Evolutionary conservation across 257 asterid genomes (phyloP).

Genomic region (Penstemon davidsonii): DNA sequence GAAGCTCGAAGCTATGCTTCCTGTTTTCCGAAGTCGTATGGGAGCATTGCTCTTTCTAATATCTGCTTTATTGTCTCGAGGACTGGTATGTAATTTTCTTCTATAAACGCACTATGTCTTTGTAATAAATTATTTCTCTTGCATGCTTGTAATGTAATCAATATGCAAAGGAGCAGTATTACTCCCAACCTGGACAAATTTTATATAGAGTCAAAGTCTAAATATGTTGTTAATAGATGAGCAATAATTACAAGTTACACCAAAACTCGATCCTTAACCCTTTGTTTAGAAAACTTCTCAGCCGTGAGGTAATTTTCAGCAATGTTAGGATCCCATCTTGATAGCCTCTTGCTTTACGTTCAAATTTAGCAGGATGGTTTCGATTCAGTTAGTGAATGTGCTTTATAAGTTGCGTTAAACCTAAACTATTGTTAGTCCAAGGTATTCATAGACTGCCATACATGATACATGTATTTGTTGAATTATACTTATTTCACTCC

Average conservation of each 20-base stretch:
- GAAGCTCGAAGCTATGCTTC: conserved; percentile 75
- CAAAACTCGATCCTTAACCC: not conserved
- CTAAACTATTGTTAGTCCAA: too few relatives aligned
- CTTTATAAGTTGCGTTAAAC: too few relatives aligned
- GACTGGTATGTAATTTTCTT: conserved; percentile 59
- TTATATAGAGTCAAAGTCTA: not conserved
- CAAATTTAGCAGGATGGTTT: too few relatives aligned
- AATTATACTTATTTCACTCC: not conserved
- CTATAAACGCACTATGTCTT: not conserved
- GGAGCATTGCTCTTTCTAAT: conserved; percentile 93
- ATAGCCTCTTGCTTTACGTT: too few relatives aligned
- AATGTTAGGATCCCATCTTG: not conserved
- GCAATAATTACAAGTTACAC: not conserved
- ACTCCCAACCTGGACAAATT: not conserved
- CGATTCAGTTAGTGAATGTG: too few relatives aligned
- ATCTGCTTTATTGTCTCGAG: conserved; percentile 91
- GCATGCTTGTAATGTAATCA: not conserved
- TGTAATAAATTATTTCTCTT: not conserved
- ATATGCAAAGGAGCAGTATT: conserved; percentile 10
- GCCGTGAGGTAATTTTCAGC: not conserved
- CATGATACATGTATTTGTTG: too few relatives aligned
- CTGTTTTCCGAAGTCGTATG: conserved; percentile 83
- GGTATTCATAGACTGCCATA: too few relatives aligned
- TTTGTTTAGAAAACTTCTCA: not conserved
- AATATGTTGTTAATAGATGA: not conserved